Conservation (phyloP, 306 rosid genomes). For the Acmispon strigosus region DNA sequence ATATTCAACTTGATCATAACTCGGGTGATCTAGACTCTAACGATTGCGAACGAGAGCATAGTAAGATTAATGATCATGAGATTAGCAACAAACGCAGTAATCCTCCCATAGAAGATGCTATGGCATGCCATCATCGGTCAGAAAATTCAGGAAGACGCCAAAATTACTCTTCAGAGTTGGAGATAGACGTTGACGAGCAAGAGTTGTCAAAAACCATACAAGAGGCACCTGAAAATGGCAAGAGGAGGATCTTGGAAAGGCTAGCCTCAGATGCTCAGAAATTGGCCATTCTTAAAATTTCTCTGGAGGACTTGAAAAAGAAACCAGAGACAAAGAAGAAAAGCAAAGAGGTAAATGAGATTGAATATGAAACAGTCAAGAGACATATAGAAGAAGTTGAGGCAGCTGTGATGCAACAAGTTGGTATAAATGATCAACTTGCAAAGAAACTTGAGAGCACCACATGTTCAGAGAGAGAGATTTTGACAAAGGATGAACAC, state of each 20-base stretch:
- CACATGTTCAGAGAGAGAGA: slow-evolving; percentile 29
- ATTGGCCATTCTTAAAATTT: slow-evolving; percentile 52
- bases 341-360: slow-evolving; percentile 36
- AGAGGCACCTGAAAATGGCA: slow-evolving; percentile 34
- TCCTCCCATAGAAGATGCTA: slow-evolving; percentile 29
- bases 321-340: slow-evolving; percentile 49
- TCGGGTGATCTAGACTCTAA: slow-evolving; percentile 36
- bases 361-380: slow-evolving; percentile 63
- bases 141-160: slow-evolving; percentile 20
- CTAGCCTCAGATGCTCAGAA: slow-evolving; percentile 72
- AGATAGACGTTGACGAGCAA: slow-evolving; percentile 54
- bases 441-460: slow-evolving; percentile 42
- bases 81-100: slow-evolving; percentile 20
- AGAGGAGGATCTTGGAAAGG: slow-evolving; percentile 59
- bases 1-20: slow-evolving; percentile 70
- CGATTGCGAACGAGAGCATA: slow-evolving; percentile 39
- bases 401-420: slow-evolving; percentile 58
- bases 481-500: slow-evolving; percentile 35
- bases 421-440: slow-evolving; percentile 47
- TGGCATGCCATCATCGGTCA: slow-evolving; percentile 17
- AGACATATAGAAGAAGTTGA: slow-evolving; percentile 75
- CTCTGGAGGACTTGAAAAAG: slow-evolving; percentile 62
- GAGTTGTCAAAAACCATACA: slow-evolving; percentile 39
- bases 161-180: slow-evolving; percentile 44
- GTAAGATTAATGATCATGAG: slow-evolving; percentile 45